Percentiles rank a stretch among this genome's conserved stretches.
Conservation (phyloP, 192 early-diverging fungal species). For the Pilobolus umbonatus region DNA sequence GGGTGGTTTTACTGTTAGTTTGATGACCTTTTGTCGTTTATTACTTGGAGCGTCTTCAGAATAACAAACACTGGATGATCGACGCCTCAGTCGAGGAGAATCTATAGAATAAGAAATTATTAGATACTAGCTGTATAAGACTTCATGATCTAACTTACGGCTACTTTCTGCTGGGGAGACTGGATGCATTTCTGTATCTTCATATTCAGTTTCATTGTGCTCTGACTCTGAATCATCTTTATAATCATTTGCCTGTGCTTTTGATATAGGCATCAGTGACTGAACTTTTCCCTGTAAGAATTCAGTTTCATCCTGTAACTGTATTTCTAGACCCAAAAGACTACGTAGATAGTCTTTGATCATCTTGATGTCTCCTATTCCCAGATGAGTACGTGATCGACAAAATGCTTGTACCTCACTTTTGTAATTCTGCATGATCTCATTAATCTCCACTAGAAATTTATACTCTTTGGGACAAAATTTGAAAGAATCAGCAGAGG, state of each 20-base stretch:
- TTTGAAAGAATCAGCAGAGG: conserved; percentile 35
- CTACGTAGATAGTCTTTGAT: conserved; percentile 36
- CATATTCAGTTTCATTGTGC: background rate
- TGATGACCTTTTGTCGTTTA: conserved; percentile 5
- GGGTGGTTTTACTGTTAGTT: conserved; percentile 9
- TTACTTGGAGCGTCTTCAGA: background rate
- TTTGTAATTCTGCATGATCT: conserved; percentile 5
- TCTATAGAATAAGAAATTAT: background rate
- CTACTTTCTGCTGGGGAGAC: background rate
- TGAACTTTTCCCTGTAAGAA: conserved; percentile 37
- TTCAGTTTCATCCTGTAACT: conserved; percentile 35
- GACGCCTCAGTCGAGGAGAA: background rate
- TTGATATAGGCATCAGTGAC: conserved; percentile 16
- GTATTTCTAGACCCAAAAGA: conserved; percentile 38
- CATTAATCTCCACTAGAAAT: conserved; percentile 10
- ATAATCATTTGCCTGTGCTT: background rate
- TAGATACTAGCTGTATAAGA: background rate
- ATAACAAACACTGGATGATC: background rate
- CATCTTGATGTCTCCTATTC: conserved; percentile 24
- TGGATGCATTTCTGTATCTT: background rate
- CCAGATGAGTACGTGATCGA: conserved; percentile 24
- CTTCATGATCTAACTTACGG: background rate
- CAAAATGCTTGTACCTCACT: conserved; percentile 24
- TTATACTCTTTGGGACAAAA: conserved; percentile 40
- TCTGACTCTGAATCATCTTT: background rate